phyloP scores from a whole-genome alignment of 306 rosid species.

The Astragalus glycyphyllos region DNA sequence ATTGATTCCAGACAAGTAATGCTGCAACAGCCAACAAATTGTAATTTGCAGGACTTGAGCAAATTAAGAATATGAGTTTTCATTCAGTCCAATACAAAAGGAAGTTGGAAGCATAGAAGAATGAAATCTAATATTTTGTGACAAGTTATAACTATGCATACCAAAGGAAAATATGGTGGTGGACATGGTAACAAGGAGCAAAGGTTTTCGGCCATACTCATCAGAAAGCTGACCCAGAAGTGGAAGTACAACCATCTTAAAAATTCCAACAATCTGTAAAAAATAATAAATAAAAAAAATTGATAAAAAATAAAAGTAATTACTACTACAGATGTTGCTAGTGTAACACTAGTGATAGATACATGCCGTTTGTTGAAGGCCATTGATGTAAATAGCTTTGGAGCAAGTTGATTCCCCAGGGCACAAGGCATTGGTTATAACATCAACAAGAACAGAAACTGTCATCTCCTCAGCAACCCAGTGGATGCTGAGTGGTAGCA shows the following conservation, averaged over 20 bases:
- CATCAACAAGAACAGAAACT: slow-evolving; percentile 84
- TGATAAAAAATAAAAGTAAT: too few species aligned
- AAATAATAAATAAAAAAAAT: neutral
- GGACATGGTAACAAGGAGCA: slow-evolving; percentile 71
- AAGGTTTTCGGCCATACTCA: slow-evolving; percentile 80
- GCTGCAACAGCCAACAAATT: slow-evolving; percentile 44
- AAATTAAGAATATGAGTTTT: too few species aligned
- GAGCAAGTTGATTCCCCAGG: slow-evolving; percentile 62
- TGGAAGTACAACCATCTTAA: slow-evolving; percentile 82
- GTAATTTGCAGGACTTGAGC: too few species aligned
- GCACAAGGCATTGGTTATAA: slow-evolving; percentile 66
- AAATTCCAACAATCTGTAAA: slow-evolving; percentile 71
- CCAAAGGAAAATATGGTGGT: slow-evolving; percentile 72
- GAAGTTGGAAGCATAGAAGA: slow-evolving; percentile 5
- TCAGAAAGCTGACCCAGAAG: slow-evolving; percentile 87
- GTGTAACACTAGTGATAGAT: neutral
- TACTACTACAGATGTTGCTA: too few species aligned
- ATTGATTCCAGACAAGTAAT: slow-evolving; percentile 60
- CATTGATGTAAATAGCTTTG: slow-evolving; percentile 69
- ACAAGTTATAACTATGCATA: slow-evolving; percentile 8
- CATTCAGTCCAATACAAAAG: neutral
- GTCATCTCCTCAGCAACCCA: slow-evolving; percentile 91
- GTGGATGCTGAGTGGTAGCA: slow-evolving; percentile 69
- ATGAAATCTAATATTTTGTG: neutral
- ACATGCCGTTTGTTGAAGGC: slow-evolving; percentile 72